phyloP scores from a whole-genome alignment of 2,329 filamentous ascomycete species.

The Colletotrichum navitas region DNA sequence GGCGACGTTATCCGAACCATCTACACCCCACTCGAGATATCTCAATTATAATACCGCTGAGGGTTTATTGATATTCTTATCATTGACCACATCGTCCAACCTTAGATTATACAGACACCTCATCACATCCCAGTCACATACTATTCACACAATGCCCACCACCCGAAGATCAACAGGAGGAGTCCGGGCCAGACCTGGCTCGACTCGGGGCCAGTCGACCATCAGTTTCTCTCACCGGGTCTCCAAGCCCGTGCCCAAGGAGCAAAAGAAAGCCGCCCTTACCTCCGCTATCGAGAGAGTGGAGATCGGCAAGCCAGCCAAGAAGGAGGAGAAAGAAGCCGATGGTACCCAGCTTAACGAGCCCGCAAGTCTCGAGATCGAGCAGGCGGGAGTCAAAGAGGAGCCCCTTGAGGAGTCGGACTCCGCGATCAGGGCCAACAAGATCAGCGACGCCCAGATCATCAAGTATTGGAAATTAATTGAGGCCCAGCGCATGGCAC shows the following conservation, averaged over 20 bases:
- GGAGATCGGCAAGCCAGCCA: slow-evolving; percentile 43
- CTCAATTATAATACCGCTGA: background rate
- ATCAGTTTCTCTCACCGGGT: slow-evolving; percentile 70
- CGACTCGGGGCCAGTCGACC: slow-evolving; percentile 64
- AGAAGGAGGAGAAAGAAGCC: slow-evolving; percentile 37
- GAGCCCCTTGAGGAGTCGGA: slow-evolving; percentile 59
- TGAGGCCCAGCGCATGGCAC: slow-evolving; percentile 76
- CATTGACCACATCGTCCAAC: background rate
- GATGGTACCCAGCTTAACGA: slow-evolving; percentile 44
- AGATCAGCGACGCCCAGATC: slow-evolving; percentile 77
- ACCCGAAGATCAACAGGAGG: slow-evolving; percentile 62
- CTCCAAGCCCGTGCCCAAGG: slow-evolving; percentile 65
- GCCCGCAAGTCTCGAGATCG: slow-evolving; percentile 45
- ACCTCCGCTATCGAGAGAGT: slow-evolving; percentile 47
- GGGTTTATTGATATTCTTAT: background rate
- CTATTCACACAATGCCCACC: slow-evolving; percentile 58
- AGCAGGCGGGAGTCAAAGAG: slow-evolving; percentile 47
- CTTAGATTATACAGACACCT: background rate
- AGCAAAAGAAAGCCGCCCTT: slow-evolving; percentile 57
- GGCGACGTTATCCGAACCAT: slow-evolving; percentile 28
- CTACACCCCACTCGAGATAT: background rate
- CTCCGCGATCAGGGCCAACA: slow-evolving; percentile 70
- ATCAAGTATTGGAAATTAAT: slow-evolving; percentile 81
- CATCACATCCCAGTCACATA: slow-evolving; percentile 26
- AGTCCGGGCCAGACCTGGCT: slow-evolving; percentile 51